Conservation (phyloP, 768 basidiomycete genomes). For the Lactarius deliciosus region DNA sequence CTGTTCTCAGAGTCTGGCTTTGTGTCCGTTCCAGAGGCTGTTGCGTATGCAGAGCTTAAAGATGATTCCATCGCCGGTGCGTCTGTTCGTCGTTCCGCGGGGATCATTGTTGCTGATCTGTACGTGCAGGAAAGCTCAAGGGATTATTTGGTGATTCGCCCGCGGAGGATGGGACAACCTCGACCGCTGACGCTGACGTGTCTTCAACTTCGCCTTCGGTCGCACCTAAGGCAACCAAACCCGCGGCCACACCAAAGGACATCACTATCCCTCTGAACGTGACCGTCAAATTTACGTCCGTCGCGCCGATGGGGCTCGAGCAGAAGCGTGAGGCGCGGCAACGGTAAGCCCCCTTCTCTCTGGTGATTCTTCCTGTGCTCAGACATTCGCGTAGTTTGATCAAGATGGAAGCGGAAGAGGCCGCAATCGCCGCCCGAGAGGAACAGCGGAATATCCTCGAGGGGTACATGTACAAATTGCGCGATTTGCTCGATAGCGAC, state of each 20-base stretch:
- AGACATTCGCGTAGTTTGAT: constrained; percentile 55
- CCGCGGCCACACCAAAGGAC: constrained; percentile 41
- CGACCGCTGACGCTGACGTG: constrained; percentile 37
- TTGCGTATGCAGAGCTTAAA: constrained; percentile 79
- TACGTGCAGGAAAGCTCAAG: constrained; percentile 72
- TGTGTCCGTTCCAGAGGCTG: constrained; percentile 72
- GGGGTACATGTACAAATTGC: constrained; percentile 87
- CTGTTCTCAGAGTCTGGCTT: constrained; percentile 86
- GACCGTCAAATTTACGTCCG: constrained; percentile 58
- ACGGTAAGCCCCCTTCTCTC: constrained; percentile 50
- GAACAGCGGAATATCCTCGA: constrained; percentile 92
- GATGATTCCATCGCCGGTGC: constrained; percentile 74
- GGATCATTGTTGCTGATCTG: constrained; percentile 7
- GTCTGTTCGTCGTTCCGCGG: constrained; percentile 26
- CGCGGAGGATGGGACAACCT: constrained; percentile 36
- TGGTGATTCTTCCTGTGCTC: not conserved
- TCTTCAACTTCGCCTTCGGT: constrained; percentile 34
- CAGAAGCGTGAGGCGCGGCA: constrained; percentile 73
- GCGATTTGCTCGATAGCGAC: constrained; percentile 74
- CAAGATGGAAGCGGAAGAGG: constrained; percentile 75
- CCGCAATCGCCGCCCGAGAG: constrained; percentile 72
- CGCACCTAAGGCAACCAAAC: constrained; percentile 32
- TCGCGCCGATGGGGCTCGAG: constrained; percentile 72
- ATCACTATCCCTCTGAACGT: constrained; percentile 70
- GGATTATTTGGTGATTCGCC: constrained; percentile 70